Evolutionary conservation across 1,139 yeast genomes (phyloP).

Genomic region (Candida sojae): DNA sequence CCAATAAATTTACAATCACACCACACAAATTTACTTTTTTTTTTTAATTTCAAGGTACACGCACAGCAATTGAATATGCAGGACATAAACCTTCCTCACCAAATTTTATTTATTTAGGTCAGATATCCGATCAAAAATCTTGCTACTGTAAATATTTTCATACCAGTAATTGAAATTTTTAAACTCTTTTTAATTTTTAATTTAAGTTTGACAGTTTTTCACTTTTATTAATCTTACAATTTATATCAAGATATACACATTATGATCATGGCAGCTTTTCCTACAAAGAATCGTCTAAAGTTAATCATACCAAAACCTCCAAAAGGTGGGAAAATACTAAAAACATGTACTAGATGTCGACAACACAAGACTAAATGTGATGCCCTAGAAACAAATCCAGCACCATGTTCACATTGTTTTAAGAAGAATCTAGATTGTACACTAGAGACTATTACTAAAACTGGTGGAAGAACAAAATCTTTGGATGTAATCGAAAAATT

Average conservation of each 20-base stretch:
- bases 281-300: constrained; percentile 23
- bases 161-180: no score
- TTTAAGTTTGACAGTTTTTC: no score
- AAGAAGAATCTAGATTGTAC: constrained; percentile 54
- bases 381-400: constrained; percentile 51
- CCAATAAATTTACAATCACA: background rate
- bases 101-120: background rate
- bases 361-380: constrained; percentile 69
- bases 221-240: no score
- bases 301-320: constrained; percentile 22
- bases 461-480: constrained; percentile 26
- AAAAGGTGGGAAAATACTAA: constrained; percentile 34
- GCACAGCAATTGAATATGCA: no score
- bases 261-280: constrained; percentile 22
- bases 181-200: no score
- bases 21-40: constrained; percentile 1
- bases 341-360: constrained; percentile 64
- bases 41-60: no score
- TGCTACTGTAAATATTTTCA: no score
- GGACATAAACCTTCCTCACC: no score
- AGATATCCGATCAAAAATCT: background rate
- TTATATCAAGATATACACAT: background rate
- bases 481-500: constrained; percentile 35
- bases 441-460: constrained; percentile 41
- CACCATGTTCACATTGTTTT: constrained; percentile 58